These are phyloP conservation scores for Usnea hakonensis DNA, from an alignment of 495 filamentous ascomycete species.

Conservation along the genomic window DNA sequence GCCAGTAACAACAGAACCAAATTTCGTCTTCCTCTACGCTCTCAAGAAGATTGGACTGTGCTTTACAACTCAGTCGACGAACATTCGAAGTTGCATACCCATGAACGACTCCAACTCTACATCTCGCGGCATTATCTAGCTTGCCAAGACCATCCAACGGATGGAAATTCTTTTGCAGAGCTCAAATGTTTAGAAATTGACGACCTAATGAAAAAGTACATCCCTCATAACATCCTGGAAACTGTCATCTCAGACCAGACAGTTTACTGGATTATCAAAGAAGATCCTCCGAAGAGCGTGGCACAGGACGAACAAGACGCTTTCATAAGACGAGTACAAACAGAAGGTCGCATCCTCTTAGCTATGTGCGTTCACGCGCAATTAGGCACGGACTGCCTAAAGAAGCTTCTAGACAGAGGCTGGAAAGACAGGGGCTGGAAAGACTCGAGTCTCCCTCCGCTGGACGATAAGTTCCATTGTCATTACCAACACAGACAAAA, in stretches of 20 bases:
- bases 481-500: no score
- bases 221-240: slow-evolving; percentile 7
- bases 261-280: slow-evolving; percentile 7
- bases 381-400: slow-evolving; percentile 11
- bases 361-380: slow-evolving; percentile 2
- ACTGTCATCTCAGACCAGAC: neutral
- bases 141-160: neutral
- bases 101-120: neutral
- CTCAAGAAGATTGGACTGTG: neutral
- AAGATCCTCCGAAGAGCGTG: neutral
- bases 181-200: slow-evolving; percentile 3
- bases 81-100: neutral
- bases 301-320: neutral
- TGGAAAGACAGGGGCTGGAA: no score
- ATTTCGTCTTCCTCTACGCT: neutral
- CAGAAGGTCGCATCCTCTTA: neutral
- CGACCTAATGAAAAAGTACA: slow-evolving; percentile 9
- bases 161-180: neutral
- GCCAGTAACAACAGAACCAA: neutral
- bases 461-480: no score
- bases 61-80: neutral
- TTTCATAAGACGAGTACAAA: neutral
- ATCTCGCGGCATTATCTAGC: slow-evolving; percentile 12
- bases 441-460: no score
- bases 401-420: slow-evolving; percentile 6